Conservation (phyloP, 2,329 filamentous ascomycete genomes). For the Neonectria neomacrospora region DNA sequence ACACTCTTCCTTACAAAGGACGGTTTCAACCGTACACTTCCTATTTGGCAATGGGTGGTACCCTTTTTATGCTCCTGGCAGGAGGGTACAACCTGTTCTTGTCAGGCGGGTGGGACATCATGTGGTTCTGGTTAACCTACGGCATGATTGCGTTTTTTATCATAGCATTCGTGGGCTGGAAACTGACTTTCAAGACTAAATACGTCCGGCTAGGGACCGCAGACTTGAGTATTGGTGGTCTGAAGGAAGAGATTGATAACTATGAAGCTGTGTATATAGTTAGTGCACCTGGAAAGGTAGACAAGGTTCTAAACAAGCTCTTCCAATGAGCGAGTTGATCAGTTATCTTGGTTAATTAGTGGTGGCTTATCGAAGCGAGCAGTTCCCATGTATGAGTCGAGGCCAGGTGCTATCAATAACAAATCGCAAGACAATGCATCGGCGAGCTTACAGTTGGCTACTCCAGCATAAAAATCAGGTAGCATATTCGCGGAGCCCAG, state of each 20-base stretch:
- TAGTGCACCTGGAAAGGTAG: slow-evolving; percentile 6
- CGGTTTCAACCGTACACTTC: slow-evolving; percentile 30
- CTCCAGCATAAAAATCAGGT: too few species aligned
- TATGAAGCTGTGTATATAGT: slow-evolving; percentile 27
- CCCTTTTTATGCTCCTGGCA: slow-evolving; percentile 27
- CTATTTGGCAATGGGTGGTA: slow-evolving; percentile 28
- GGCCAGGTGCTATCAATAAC: too few species aligned
- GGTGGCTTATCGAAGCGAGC: not conserved
- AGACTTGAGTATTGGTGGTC: slow-evolving; percentile 27
- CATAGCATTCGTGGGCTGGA: slow-evolving; percentile 24
- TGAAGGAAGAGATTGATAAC: slow-evolving; percentile 32
- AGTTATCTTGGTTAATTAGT: not conserved
- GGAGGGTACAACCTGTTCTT: slow-evolving; percentile 28
- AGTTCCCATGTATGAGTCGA: too few species aligned
- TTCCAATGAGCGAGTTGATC: slow-evolving; percentile 1
- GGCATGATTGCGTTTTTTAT: slow-evolving; percentile 29
- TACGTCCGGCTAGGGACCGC: slow-evolving; percentile 29
- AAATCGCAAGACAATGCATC: too few species aligned
- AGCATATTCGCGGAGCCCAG: too few species aligned
- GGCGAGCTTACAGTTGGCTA: too few species aligned
- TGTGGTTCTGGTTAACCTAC: slow-evolving; percentile 33
- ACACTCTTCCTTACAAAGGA: slow-evolving; percentile 28
- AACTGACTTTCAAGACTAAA: slow-evolving; percentile 23
- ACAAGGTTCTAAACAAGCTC: not conserved
- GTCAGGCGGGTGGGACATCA: slow-evolving; percentile 24